Base-by-base conservation (phyloP, 495 filamentous ascomycete genomes). In the Daldinia loculata region DNA sequence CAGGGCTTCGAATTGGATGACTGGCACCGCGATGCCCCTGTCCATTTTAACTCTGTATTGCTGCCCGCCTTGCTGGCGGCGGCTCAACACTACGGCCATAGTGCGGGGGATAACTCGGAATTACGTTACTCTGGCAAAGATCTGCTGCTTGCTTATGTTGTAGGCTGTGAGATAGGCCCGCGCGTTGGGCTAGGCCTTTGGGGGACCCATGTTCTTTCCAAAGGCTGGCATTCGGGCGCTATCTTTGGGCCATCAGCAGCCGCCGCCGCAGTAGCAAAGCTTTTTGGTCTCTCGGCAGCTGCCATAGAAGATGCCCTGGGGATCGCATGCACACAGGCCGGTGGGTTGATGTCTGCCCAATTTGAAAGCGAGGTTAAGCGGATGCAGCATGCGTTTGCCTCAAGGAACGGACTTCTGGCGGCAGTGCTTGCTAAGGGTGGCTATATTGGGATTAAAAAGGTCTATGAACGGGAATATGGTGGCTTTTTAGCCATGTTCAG, bases 341-440 rank as follows among this genome's bases (percentile, higher is more conserved):
- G 80, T 43, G 80, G 83, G 0, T 61, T 82, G 6, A 84, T 85
- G 80, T 72, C 78, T 11, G 82, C 81, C 17, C 82, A 85, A 56
- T 82, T 76, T 56, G 83, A 80, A 34, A 75, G 80, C 12, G 75
- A 77, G 60, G 76, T 81, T 2, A 85, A 84, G 65, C 76, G 80
- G 5, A 81, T 84, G 80, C 80, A 84, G 63, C 83, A 84, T 56
- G 82, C 77, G 1, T 84, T 85, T 58, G 81, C 81, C 0, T 79
- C 82, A 11, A 77, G 82, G 1, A 85, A 80, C 50, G 83, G 82
- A 0, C 77, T 84, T 1, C 75, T 85, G 30, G 80, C 61, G 0
- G 79, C 81, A 4, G 55, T 85, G 9, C 52, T 84, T 41, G 80
- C 82, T 3, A 64, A 74, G 14, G 56, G 60, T 3, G 79, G 75